phyloP scores from a whole-genome alignment of 306 rosid genomes.

The Pueraria montana region DNA sequence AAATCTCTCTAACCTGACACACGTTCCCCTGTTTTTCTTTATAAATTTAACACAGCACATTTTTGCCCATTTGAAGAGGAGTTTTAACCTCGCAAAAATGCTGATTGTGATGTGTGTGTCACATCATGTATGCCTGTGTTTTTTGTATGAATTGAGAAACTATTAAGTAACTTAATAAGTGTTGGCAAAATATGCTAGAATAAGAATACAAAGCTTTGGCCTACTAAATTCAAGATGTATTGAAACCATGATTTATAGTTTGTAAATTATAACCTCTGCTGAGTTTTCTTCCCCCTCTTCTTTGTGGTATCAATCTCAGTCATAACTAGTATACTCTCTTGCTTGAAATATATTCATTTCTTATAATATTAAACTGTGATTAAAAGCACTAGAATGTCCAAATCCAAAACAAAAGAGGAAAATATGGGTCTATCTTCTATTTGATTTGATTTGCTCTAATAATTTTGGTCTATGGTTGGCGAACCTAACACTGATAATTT shows the following conservation, averaged over 20 bases:
- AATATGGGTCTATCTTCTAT: neutral
- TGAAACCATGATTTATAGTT: conserved; percentile 29
- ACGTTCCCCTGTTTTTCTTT: neutral
- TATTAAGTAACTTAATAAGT: conserved; percentile 15
- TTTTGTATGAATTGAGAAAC: conserved; percentile 19
- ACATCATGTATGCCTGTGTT: neutral
- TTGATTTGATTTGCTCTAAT: conserved; percentile 15
- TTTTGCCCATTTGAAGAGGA: conserved; percentile 24
- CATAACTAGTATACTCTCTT: conserved; percentile 6
- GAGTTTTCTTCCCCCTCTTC: neutral
- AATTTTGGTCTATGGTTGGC: conserved; percentile 29
- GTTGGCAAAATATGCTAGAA: conserved; percentile 29
- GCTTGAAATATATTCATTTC: conserved; percentile 18
- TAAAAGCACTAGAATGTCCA: conserved; percentile 22
- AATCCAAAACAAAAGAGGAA: conserved; percentile 1
- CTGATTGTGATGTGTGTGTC: conserved; percentile 13
- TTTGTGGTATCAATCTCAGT: neutral
- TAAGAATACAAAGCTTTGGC: neutral
- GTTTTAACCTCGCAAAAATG: conserved; percentile 19
- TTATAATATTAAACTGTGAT: conserved; percentile 26
- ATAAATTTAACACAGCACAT: neutral
- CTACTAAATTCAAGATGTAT: conserved; percentile 36
- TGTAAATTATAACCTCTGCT: conserved; percentile 34
- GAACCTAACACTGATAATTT: neutral
- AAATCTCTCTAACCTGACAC: neutral